Percentiles rank a stretch among this genome's conserved stretches.
Evolutionary conservation across 257 asterid genomes (phyloP).

Genomic region (Dorcoceras hygrometricum): DNA sequence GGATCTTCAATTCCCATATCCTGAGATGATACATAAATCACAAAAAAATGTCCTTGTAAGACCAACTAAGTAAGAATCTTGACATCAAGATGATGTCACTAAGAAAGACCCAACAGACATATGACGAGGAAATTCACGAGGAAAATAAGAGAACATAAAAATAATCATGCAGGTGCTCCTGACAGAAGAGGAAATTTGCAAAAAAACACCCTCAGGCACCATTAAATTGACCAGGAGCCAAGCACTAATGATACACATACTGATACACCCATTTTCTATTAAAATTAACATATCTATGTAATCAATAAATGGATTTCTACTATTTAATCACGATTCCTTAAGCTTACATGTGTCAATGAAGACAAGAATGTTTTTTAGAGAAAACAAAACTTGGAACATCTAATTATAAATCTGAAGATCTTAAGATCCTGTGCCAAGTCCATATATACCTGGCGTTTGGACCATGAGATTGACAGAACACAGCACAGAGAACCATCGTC

Average conservation of each 20-base stretch:
- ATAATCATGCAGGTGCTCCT: not conserved
- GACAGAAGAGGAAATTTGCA: constrained; percentile 1
- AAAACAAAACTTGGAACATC: not conserved
- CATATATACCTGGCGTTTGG: not conserved
- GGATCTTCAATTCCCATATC: constrained; percentile 88
- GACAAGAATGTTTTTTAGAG: not conserved
- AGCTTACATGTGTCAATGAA: not conserved
- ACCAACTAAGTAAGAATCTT: constrained; percentile 15
- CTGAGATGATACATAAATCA: constrained; percentile 37
- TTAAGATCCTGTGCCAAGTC: not conserved
- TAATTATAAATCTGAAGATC: not conserved
- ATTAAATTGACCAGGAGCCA: constrained; percentile 1
- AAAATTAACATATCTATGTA: not conserved
- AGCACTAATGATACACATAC: not conserved
- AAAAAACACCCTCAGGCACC: constrained; percentile 13
- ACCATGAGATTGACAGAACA: not conserved
- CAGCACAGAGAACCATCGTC: constrained; percentile 11
- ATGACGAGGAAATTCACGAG: not conserved
- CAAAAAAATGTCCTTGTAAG: not conserved
- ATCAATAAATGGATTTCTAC: not conserved
- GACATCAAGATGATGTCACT: not conserved
- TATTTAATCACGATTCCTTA: not conserved
- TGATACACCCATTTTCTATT: not conserved
- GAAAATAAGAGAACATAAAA: not conserved
- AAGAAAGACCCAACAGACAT: not conserved